Evolutionary conservation across 2,329 filamentous ascomycete species (phyloP), one percentile per base, ranked within the genome.

Genomic region (Monilinia fructigena): DNA sequence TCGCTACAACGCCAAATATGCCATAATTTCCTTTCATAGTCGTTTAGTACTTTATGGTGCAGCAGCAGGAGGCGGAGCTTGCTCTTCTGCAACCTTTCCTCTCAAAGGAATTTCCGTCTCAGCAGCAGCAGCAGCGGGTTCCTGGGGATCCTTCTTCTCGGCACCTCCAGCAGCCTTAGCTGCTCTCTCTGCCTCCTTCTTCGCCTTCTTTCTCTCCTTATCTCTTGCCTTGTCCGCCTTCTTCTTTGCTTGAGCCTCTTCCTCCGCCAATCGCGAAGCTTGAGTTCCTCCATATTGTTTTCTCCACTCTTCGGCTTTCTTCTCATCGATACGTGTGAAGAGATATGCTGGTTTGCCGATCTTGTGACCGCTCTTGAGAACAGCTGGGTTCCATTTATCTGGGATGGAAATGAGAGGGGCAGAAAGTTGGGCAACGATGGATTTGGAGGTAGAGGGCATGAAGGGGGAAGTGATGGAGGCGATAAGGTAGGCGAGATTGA

Each of bases 271-370:
- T 70, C 91, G 87, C 72, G 89, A 82, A 47, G 83, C 82, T 74
- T 88, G 86, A 26, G 83, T 85, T 8, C 88, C 88, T 61, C 88
- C 88, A 72, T 88, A 97, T 72, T 85, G 84, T 69, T 89, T 86
- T 67, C 89, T 87, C 93, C 93, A 97, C 76, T 94, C 90, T 62
- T 89, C 86, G 56, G 90, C 87, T 81, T 93, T 94, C 77, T 91
- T 88, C 12, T 89, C 83, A 70, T 93, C 90, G 74, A 97, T 97
- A 64, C 85, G 85, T n/a, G 86, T 86, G 79, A 97, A 97, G 42
- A 97, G 82, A 53, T 92, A 89, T 70, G 86, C 85, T 0, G 93
- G 87, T 75, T 89, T 89, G 72, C 92, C 91, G 70, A 97, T 89
- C 76, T 88, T 89, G 80, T 97, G 92, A 66, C 89, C 90, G 1